Percentiles rank a stretch among this genome's conserved stretches.
Evolutionary conservation across 164 flowering plant species (phyloP).

Genomic region (Chimonanthus praecox): DNA sequence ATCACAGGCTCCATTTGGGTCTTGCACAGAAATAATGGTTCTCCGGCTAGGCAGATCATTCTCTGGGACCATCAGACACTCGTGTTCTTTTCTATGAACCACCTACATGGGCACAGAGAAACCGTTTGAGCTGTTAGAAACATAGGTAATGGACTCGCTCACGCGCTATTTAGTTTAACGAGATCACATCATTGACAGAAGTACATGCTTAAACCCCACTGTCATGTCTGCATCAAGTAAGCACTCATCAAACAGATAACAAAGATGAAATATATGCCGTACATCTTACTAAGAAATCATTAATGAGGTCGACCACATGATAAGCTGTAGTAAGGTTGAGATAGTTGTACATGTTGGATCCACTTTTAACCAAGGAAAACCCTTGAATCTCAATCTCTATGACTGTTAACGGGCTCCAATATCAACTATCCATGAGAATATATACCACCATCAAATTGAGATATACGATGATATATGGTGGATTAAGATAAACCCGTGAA

Average conservation of each 20-base stretch:
- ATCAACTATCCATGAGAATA: too few species aligned
- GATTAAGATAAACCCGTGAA: too few species aligned
- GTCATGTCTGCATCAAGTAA: background rate
- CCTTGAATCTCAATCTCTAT: too few species aligned
- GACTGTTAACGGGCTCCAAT: too few species aligned
- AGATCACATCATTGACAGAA: background rate
- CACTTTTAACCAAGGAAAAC: too few species aligned
- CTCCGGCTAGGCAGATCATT: background rate
- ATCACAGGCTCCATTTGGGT: constrained; percentile 3
- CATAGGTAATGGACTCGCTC: background rate
- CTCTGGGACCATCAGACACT: background rate
- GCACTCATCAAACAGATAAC: background rate
- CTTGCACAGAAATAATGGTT: constrained; percentile 9
- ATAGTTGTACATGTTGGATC: too few species aligned
- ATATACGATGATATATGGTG: too few species aligned
- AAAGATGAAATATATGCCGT: background rate
- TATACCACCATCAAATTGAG: too few species aligned
- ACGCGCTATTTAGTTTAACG: background rate
- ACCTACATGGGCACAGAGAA: constrained; percentile 3
- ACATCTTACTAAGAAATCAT: too few species aligned
- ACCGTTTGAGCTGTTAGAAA: background rate
- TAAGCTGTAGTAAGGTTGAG: too few species aligned
- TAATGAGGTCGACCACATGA: too few species aligned
- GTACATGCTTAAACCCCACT: background rate
- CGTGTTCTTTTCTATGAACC: constrained; percentile 3